Percentiles rank a stretch among this genome's conserved stretches.
These are phyloP conservation scores for sorghum (Sorghum bicolor) DNA, from an alignment of 176 grass and related monocot genomes.

Conservation along the genomic window DNA sequence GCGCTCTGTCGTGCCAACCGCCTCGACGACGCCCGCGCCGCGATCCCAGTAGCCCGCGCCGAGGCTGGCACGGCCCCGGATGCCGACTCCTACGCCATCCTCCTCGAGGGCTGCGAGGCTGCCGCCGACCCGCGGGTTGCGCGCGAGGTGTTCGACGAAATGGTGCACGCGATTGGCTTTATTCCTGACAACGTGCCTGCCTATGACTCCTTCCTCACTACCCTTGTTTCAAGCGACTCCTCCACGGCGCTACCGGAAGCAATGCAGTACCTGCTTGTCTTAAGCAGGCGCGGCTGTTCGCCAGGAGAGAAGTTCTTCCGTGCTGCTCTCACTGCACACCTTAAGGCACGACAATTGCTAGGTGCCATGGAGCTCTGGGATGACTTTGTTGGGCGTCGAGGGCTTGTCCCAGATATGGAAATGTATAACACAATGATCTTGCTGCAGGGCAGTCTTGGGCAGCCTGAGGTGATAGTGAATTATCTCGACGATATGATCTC, in stretches of 20 bases:
- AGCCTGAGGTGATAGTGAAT: conserved; percentile 22
- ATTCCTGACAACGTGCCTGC: conserved; percentile 56
- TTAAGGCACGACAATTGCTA: conserved; percentile 22
- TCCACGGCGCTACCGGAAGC: conserved; percentile 46
- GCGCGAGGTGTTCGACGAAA: conserved; percentile 80
- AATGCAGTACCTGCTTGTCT: conserved; percentile 40
- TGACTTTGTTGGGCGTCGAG: conserved; percentile 29
- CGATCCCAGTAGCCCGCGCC: conserved; percentile 32
- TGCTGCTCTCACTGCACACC: conserved; percentile 35
- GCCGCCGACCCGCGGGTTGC: conserved; percentile 45
- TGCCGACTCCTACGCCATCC: conserved; percentile 74
- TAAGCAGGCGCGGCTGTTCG: conserved; percentile 46
- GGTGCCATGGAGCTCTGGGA: conserved; percentile 53
- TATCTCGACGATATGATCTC: conserved; percentile 73
- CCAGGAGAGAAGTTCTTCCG: conserved; percentile 73
- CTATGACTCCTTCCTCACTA: conserved; percentile 78
- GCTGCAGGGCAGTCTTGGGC: conserved; percentile 43
- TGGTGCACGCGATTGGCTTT: conserved; percentile 49
- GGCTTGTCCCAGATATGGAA: conserved; percentile 44
- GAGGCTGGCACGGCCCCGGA: conserved; percentile 42
- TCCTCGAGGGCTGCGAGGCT: conserved; percentile 79
- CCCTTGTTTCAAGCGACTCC: conserved; percentile 48
- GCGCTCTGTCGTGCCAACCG: conserved; percentile 73
- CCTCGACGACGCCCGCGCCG: conserved; percentile 54
- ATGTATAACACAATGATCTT: conserved; percentile 75